A percentile compares a stretch with the other conserved stretches of the same genome.
Evolutionary conservation across 2,329 filamentous ascomycete genomes (phyloP).

Genomic region (Penicillium sp.): DNA sequence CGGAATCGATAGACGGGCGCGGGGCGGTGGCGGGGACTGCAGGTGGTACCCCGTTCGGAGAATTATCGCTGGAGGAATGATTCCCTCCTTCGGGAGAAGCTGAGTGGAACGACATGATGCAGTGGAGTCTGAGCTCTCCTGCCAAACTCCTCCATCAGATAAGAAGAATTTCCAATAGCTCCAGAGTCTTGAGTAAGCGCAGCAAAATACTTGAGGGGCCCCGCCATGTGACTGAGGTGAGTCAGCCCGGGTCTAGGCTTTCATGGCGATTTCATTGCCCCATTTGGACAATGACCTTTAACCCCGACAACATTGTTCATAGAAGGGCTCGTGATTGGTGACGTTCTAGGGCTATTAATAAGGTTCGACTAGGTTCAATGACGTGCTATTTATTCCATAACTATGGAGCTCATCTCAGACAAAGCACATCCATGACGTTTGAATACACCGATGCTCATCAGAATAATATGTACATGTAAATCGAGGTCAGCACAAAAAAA

Average conservation of each 20-base stretch:
- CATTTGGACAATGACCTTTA: neutral
- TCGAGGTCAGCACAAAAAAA: conserved; percentile 2
- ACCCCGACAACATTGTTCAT: neutral
- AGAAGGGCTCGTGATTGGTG: too few relatives aligned
- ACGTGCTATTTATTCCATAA: neutral
- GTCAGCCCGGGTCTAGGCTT: conserved; percentile 2
- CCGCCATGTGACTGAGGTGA: conserved; percentile 6
- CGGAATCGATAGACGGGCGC: conserved; percentile 16
- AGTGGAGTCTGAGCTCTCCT: neutral
- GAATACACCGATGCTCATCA: neutral
- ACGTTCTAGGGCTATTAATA: too few relatives aligned
- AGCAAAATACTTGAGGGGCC: neutral
- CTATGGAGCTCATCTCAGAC: neutral
- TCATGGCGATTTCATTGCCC: neutral
- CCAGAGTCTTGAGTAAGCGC: neutral
- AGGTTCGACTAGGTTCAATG: too few relatives aligned
- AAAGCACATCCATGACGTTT: neutral
- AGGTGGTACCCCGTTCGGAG: conserved; percentile 10
- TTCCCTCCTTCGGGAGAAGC: conserved; percentile 19
- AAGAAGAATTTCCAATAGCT: neutral
- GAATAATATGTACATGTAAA: conserved; percentile 3
- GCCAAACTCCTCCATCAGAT: conserved; percentile 6
- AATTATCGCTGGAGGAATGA: conserved; percentile 18
- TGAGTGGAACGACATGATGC: conserved; percentile 21
- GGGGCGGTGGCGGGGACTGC: conserved; percentile 15